Evolutionary conservation across 495 filamentous ascomycete species (phyloP).

Genomic region (Durotheca rogersii): DNA sequence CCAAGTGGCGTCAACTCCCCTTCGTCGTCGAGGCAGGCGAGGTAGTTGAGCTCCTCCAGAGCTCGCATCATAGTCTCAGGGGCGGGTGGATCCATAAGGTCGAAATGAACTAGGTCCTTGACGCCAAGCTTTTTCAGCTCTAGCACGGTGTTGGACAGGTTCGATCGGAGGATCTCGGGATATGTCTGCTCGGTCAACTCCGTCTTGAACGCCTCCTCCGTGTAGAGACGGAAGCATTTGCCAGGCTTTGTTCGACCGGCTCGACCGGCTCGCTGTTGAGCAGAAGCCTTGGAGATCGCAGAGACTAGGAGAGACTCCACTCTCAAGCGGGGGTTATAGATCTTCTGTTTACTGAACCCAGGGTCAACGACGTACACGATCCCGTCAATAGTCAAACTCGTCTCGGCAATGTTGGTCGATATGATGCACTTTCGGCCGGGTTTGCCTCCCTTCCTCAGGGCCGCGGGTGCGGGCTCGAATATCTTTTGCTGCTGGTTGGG

Average conservation of each 20-base stretch:
- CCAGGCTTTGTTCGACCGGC: slow-evolving; percentile 96
- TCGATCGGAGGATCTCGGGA: slow-evolving; percentile 92
- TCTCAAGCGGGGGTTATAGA: slow-evolving; percentile 95
- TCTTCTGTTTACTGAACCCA: slow-evolving; percentile 99
- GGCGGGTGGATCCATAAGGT: slow-evolving; percentile 97
- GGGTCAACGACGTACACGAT: slow-evolving; percentile 99
- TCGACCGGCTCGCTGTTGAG: slow-evolving; percentile 96
- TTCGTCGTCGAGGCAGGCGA: slow-evolving; percentile 95
- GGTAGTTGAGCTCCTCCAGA: slow-evolving; percentile 94
- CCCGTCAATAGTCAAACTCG: slow-evolving; percentile 94
- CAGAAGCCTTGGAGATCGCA: slow-evolving; percentile 97
- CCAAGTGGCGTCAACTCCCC: slow-evolving; percentile 86
- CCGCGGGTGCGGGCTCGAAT: slow-evolving; percentile 82
- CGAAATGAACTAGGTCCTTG: slow-evolving; percentile 95
- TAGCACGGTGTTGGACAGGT: slow-evolving; percentile 89
- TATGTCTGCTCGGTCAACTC: slow-evolving; percentile 97
- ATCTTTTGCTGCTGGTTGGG: slow-evolving; percentile 92
- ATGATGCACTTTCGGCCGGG: slow-evolving; percentile 95
- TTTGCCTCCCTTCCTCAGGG: slow-evolving; percentile 69
- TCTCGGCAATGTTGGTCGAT: slow-evolving; percentile 97
- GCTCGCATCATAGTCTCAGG: slow-evolving; percentile 99
- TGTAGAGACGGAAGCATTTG: slow-evolving; percentile 97
- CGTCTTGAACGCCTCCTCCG: slow-evolving; percentile 94
- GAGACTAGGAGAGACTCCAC: slow-evolving; percentile 96
- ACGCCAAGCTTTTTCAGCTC: slow-evolving; percentile 98